Conservation (phyloP, 371 early-diverging fungal genomes). For the Mucor sp. region DNA sequence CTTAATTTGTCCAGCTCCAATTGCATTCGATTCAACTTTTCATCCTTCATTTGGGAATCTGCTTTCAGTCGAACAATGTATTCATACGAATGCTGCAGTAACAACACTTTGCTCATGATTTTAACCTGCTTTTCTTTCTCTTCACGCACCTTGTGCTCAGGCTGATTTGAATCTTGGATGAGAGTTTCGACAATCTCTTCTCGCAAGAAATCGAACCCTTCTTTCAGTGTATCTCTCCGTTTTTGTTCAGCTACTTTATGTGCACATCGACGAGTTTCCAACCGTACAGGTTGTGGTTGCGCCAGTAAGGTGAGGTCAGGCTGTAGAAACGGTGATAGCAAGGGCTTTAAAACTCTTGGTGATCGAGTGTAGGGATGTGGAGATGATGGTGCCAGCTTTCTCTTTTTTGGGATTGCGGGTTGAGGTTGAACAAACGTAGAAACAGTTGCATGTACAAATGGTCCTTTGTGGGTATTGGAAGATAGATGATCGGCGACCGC, state of each 20-base stretch:
- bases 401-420: not conserved
- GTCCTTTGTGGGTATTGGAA: too few relatives aligned
- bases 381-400: constrained; percentile 3
- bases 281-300: constrained; percentile 69
- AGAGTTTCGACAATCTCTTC: constrained; percentile 63
- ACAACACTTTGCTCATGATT: constrained; percentile 44
- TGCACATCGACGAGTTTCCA: constrained; percentile 64
- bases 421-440: too few relatives aligned
- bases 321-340: constrained; percentile 30
- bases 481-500: too few relatives aligned
- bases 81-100: constrained; percentile 52
- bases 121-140: constrained; percentile 42
- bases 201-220: constrained; percentile 80
- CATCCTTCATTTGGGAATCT: constrained; percentile 39
- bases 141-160: constrained; percentile 1
- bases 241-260: constrained; percentile 91
- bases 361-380: constrained; percentile 13
- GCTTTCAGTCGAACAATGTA: constrained; percentile 55
- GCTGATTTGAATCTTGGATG: constrained; percentile 20
- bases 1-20: constrained; percentile 30
- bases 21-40: constrained; percentile 32
- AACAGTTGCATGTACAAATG: too few relatives aligned
- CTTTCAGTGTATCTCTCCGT: constrained; percentile 81
- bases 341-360: constrained; percentile 14
- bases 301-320: constrained; percentile 44